A percentile compares a stretch with the other conserved stretches of the same genome.
Evolutionary conservation across 2,329 filamentous ascomycete species (phyloP).

Genomic region (Zymoseptoria pseudotritici): DNA sequence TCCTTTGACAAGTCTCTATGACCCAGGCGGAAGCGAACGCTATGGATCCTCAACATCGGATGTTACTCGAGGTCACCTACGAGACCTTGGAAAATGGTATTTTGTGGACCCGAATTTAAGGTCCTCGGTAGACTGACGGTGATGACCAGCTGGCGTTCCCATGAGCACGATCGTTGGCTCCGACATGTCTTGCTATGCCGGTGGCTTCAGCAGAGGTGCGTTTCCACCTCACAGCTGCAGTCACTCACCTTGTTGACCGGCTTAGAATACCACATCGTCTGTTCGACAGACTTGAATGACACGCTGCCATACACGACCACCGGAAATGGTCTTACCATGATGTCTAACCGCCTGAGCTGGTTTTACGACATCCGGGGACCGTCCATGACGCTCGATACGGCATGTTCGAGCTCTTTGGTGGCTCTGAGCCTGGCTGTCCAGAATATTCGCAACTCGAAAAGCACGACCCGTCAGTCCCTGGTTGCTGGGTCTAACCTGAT

Average conservation of each 20-base stretch:
- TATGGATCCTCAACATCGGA: neutral
- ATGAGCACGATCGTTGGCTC: neutral
- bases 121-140: too few relatives aligned
- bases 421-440: conserved; percentile 6
- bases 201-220: conserved; percentile 6
- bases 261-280: conserved; percentile 7
- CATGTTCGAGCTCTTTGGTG: conserved; percentile 2
- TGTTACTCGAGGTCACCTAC: neutral
- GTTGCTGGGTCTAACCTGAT: conserved; percentile 19
- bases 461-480: conserved; percentile 1
- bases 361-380: conserved; percentile 7
- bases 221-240: too few relatives aligned
- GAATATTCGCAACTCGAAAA: conserved; percentile 2
- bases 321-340: conserved; percentile 5
- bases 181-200: conserved; percentile 7
- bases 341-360: conserved; percentile 7
- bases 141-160: neutral
- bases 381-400: conserved; percentile 7
- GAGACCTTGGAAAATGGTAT: neutral
- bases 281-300: conserved; percentile 5
- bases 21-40: neutral
- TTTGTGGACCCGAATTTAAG: too few relatives aligned
- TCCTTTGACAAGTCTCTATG: neutral
- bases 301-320: conserved; percentile 11
- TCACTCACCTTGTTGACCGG: too few relatives aligned